A percentile compares a stretch with the other conserved stretches of the same genome.
Conservation (phyloP, 2,329 filamentous ascomycete species). For the Mycosphaerella sp. region DNA sequence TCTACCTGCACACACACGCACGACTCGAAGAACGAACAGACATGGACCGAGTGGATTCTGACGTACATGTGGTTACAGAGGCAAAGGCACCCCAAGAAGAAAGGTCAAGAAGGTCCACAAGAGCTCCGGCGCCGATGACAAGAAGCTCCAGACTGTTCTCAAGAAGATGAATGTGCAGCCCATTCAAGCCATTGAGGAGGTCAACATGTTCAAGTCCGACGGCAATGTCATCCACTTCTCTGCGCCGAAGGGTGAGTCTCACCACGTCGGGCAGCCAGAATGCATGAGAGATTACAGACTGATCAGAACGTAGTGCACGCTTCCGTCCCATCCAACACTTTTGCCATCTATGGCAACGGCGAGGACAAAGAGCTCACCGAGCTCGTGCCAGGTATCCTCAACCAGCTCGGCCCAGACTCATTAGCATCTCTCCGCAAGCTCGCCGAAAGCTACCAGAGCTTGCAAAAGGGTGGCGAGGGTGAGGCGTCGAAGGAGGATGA, state of each 20-base stretch:
- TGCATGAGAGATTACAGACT: neutral
- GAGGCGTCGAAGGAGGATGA: constrained; percentile 64
- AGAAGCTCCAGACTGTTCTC: constrained; percentile 94
- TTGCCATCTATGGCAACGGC: constrained; percentile 97
- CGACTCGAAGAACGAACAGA: neutral
- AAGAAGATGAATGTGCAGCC: constrained; percentile 99
- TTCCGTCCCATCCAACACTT: constrained; percentile 95
- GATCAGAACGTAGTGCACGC: constrained; percentile 67
- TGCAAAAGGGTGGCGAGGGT: constrained; percentile 87
- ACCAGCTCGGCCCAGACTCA: constrained; percentile 98
- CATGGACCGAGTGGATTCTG: constrained; percentile 14
- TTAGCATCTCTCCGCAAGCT: constrained; percentile 96
- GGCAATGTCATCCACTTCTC: constrained; percentile 99
- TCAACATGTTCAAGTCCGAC: constrained; percentile 99
- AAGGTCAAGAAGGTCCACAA: constrained; percentile 98
- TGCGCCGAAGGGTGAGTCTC: constrained; percentile 80
- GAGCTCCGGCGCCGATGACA: constrained; percentile 91
- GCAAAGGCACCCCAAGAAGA: constrained; percentile 96
- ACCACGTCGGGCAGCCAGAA: neutral
- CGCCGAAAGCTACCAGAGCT: constrained; percentile 98
- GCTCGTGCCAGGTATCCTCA: constrained; percentile 97
- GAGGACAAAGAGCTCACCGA: constrained; percentile 99
- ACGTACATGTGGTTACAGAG: constrained; percentile 49
- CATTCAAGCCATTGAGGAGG: constrained; percentile 99
- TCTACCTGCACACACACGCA: neutral